Conservation (phyloP, 2,329 filamentous ascomycete genomes). For the Venturia oleaginea region DNA sequence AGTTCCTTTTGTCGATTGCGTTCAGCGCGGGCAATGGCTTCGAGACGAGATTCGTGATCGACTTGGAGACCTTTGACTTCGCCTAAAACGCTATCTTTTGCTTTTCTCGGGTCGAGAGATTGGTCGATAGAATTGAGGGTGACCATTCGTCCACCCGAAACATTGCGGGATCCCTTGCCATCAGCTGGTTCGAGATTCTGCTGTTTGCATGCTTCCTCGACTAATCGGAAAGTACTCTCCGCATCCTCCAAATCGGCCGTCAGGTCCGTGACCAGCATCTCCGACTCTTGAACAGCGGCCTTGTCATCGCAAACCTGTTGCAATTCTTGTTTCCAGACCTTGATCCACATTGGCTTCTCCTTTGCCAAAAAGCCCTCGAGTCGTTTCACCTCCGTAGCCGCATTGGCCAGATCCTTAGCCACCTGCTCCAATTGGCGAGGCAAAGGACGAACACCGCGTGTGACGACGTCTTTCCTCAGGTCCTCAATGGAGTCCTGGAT, state of each 20-base stretch:
- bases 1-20: conserved; percentile 84
- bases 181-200: conserved; percentile 58
- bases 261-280: conserved; percentile 86
- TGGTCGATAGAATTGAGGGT: conserved; percentile 33
- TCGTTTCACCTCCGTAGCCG: conserved; percentile 81
- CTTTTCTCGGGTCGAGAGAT: conserved; percentile 61
- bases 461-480: conserved; percentile 91
- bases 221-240: conserved; percentile 82
- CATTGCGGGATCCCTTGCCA: conserved; percentile 28
- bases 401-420: conserved; percentile 73
- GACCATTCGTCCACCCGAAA: conserved; percentile 16
- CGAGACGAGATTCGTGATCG: conserved; percentile 85
- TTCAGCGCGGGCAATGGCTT: conserved; percentile 96
- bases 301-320: conserved; percentile 93
- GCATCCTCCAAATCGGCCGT: conserved; percentile 94
- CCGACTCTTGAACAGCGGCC: conserved; percentile 90
- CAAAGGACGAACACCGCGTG: conserved; percentile 80
- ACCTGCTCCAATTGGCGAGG: conserved; percentile 84
- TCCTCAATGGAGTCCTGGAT: conserved; percentile 97
- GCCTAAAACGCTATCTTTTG: conserved; percentile 83
- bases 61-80: conserved; percentile 90
- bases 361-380: conserved; percentile 85
- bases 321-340: conserved; percentile 98
- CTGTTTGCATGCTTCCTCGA: conserved; percentile 97
- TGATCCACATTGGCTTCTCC: conserved; percentile 96